A percentile compares a stretch with the other conserved stretches of the same genome.
These are phyloP conservation scores for Capsella bursapastoris DNA, from an alignment of 345 rosid species.

Conservation along the genomic window DNA sequence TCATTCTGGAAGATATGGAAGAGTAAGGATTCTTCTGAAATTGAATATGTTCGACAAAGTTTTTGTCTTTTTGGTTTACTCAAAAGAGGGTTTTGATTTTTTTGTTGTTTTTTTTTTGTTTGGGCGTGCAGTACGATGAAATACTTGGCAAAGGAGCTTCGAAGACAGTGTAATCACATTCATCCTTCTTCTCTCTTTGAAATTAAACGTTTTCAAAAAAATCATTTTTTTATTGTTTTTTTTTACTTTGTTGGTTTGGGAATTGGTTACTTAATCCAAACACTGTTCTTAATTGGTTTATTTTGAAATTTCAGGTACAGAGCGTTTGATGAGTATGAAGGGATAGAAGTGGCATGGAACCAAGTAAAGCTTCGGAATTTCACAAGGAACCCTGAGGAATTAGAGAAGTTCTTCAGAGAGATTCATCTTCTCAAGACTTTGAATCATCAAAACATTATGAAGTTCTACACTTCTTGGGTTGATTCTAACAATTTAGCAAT, in stretches of 20 bases:
- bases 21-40: slow-evolving; percentile 48
- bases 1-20: slow-evolving; percentile 99
- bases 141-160: slow-evolving; percentile 96
- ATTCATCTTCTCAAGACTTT: slow-evolving; percentile 92
- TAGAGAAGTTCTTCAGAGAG: slow-evolving; percentile 91
- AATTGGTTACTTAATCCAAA: slow-evolving; percentile 2
- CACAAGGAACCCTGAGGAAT: slow-evolving; percentile 82
- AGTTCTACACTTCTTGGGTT: slow-evolving; percentile 93
- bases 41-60: not conserved
- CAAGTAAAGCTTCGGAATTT: slow-evolving; percentile 94
- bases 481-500: slow-evolving; percentile 80
- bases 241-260: not conserved
- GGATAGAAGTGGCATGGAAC: slow-evolving; percentile 98
- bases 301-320: slow-evolving; percentile 55
- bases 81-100: not conserved
- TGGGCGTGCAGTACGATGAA: slow-evolving; percentile 73
- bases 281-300: slow-evolving; percentile 28
- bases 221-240: not conserved
- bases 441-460: slow-evolving; percentile 93
- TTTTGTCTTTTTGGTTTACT: not conserved
- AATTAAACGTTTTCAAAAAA: not conserved
- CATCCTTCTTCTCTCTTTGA: slow-evolving; percentile 22
- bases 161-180: slow-evolving; percentile 82
- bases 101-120: not conserved
- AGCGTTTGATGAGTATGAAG: slow-evolving; percentile 91